Conservation (phyloP, 2,329 filamentous ascomycete genomes). For the Knoxdaviesia capensis region DNA sequence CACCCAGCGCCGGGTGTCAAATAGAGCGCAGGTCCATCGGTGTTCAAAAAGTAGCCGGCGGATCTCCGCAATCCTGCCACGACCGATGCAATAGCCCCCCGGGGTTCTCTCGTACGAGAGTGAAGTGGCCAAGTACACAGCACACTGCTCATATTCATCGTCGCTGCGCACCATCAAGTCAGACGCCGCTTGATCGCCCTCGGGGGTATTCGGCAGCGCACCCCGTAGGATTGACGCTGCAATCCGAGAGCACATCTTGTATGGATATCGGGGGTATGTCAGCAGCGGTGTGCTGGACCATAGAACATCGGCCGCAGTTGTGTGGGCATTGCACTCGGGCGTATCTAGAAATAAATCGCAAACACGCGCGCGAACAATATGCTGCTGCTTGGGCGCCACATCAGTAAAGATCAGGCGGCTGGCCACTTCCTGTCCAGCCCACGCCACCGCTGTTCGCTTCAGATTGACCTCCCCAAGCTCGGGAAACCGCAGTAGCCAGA, state of each 20-base stretch:
- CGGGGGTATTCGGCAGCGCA: constrained; percentile 52
- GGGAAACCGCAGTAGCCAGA: constrained; percentile 94
- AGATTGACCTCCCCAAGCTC: constrained; percentile 81
- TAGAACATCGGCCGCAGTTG: constrained; percentile 84
- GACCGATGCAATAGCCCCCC: constrained; percentile 28
- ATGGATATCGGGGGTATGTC: constrained; percentile 75
- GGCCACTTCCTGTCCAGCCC: constrained; percentile 74
- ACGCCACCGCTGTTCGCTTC: constrained; percentile 55
- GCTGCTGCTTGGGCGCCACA: constrained; percentile 82
- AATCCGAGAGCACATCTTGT: constrained; percentile 99
- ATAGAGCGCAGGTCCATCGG: constrained; percentile 72
- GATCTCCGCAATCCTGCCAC: constrained; percentile 57
- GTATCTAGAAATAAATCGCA: constrained; percentile 95
- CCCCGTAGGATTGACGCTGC: constrained; percentile 85
- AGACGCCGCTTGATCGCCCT: constrained; percentile 44
- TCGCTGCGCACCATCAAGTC: constrained; percentile 68
- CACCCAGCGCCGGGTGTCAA: constrained; percentile 86
- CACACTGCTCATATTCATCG: constrained; percentile 64
- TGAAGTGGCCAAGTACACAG: constrained; percentile 43
- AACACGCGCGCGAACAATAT: constrained; percentile 79
- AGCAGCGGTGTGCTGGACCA: constrained; percentile 92
- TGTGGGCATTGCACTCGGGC: constrained; percentile 94
- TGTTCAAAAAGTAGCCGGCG: constrained; percentile 64
- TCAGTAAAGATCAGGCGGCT: constrained; percentile 85
- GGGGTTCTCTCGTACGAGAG: constrained; percentile 34